Evolutionary conservation across 2,329 filamentous ascomycete species (phyloP).

Genomic region (Fusarium tanahbumbuense): DNA sequence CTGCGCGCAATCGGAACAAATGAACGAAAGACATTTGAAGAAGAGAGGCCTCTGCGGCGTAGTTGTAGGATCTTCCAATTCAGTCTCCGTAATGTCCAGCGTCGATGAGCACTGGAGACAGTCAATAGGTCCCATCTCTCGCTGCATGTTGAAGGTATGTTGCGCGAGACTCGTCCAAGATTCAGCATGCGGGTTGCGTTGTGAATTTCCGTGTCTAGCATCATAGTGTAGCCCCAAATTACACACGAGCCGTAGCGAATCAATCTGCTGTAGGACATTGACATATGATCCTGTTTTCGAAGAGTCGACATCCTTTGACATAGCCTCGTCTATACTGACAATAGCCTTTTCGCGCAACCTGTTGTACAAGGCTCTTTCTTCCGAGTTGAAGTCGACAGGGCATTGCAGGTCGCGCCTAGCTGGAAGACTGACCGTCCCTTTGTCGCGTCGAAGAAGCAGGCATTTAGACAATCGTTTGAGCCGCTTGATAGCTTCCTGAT

Average conservation of each 20-base stretch:
- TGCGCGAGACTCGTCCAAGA: slow-evolving; percentile 49
- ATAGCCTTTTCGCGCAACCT: slow-evolving; percentile 45
- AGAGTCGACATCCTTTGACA: slow-evolving; percentile 35
- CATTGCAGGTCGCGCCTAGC: slow-evolving; percentile 49
- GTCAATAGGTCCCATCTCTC: slow-evolving; percentile 40
- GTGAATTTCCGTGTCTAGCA: slow-evolving; percentile 42
- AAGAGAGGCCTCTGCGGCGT: slow-evolving; percentile 38
- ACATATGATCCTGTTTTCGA: slow-evolving; percentile 45
- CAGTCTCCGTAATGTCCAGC: slow-evolving; percentile 39
- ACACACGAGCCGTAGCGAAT: slow-evolving; percentile 59
- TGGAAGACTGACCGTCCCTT: slow-evolving; percentile 55
- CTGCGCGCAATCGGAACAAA: slow-evolving; percentile 49
- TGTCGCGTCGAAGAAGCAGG: slow-evolving; percentile 56
- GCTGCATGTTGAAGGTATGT: slow-evolving; percentile 49
- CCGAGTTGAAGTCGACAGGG: slow-evolving; percentile 51
- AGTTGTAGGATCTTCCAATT: slow-evolving; percentile 30
- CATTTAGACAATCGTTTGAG: slow-evolving; percentile 54
- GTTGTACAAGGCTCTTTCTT: slow-evolving; percentile 54
- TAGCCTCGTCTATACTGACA: slow-evolving; percentile 50
- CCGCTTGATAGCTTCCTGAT: slow-evolving; percentile 53
- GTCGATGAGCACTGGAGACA: slow-evolving; percentile 48
- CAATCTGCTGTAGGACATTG: slow-evolving; percentile 59
- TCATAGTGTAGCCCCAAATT: slow-evolving; percentile 58
- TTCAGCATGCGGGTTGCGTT: neutral
- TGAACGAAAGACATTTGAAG: slow-evolving; percentile 49